Percentiles rank a stretch among this genome's conserved stretches.
Conservation (phyloP, 768 basidiomycete genomes). For the Tylopilus vinaceipallidus region DNA sequence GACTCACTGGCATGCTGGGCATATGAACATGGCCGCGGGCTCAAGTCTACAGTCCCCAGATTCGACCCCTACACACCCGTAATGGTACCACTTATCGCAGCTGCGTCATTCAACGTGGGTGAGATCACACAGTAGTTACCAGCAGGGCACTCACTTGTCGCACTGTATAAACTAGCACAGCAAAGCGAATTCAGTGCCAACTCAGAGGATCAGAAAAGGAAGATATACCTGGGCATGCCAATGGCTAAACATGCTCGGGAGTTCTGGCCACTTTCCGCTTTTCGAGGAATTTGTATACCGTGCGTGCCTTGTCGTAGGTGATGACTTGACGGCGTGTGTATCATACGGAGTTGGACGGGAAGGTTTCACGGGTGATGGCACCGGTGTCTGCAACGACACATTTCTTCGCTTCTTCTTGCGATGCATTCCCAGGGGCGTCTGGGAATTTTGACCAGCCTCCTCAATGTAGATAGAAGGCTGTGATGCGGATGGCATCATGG, state of each 20-base stretch:
- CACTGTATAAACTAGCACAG: constrained; percentile 33
- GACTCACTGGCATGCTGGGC: constrained; percentile 42
- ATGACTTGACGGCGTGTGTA: not conserved
- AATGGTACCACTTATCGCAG: constrained; percentile 50
- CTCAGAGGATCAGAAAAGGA: not conserved
- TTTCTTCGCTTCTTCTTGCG: not conserved
- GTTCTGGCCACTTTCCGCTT: constrained; percentile 15
- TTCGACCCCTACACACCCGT: constrained; percentile 46
- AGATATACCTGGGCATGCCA: constrained; percentile 26
- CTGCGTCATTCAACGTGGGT: constrained; percentile 20
- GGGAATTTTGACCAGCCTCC: not conserved
- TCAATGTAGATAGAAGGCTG: not conserved
- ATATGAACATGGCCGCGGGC: constrained; percentile 33
- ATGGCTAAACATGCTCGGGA: constrained; percentile 6
- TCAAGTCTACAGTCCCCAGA: constrained; percentile 38
- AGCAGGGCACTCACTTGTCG: constrained; percentile 27
- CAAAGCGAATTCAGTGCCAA: not conserved
- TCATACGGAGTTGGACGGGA: not conserved
- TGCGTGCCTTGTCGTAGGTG: not conserved
- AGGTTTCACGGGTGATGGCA: not conserved
- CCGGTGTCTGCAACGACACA: not conserved
- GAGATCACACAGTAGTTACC: not conserved
- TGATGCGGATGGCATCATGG: not conserved
- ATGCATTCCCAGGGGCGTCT: not conserved
- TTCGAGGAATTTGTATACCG: not conserved